Evolutionary conservation across 352 stramenopile genomes (phyloP), one percentile per base, ranked within the genome.

Genomic region (Phytophthora aleatoria): DNA sequence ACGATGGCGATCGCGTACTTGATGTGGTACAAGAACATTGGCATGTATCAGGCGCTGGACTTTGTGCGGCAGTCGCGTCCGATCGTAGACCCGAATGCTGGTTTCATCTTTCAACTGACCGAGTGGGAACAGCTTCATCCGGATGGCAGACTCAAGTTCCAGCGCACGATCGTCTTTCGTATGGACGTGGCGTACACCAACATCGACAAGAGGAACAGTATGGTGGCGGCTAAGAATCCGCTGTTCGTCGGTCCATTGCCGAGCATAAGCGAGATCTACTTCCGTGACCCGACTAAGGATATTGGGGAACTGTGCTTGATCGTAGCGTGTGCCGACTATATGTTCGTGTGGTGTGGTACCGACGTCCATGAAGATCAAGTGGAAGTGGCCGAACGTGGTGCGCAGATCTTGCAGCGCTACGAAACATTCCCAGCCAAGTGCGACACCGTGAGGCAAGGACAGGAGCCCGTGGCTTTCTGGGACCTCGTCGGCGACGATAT

Each of bases 1-100:
- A 93, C 89, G 1, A 93, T 96, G 77, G 85, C 87, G 9, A 95
- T 96, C 54, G 89, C 87, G 53, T 95, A 96, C 55, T 73, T 96
- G 52, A 95, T 96, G 89, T 94, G 86, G 85, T 83, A 87, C 74
- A 93, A 94, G 66, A 70, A 81, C 20, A 89, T 94, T 38, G 76
- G 76, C 11, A 83, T 95, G 71, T 88, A 94, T 56, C 79, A 92
- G 58, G 85, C 89, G 12, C 71, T 95, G 39, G 85, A 95, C 39
- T 80, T 94, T 27, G 83, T 96, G 6, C 81, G 87, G 6, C 76
- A 89, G 53, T 77, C 84, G 12, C 74, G 89, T 0, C 84, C 87
- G 2, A 86, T 89, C 11, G 87, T 95, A 16, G 86, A 95, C 48
- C 89, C 89, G 20, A 96, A 96, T 58, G 84, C 83, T 20, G 87